Evolutionary conservation across 2,329 filamentous ascomycete species (phyloP), one percentile per base, ranked within the genome.

Genomic region (Colletotrichum lentis): DNA sequence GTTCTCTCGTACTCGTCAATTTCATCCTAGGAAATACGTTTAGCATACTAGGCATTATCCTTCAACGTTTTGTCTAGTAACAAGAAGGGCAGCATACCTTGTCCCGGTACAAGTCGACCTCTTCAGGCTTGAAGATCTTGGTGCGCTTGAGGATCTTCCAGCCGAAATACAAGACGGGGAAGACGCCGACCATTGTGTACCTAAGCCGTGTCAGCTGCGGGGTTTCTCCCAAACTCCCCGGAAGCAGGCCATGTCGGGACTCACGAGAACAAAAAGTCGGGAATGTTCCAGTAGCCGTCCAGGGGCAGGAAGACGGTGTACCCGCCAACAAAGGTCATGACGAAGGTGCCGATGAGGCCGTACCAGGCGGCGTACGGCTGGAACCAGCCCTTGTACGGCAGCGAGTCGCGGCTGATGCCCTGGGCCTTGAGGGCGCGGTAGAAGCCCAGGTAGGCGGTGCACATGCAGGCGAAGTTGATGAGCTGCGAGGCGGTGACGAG

Each of bases 261-360:
- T 81, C 72, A 88, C 77, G 88, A 91, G 77, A 93, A 93, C 35
- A 95, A 77, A 76, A 95, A 96, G 7, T 86, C 88, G 7, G 89
- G 84, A 0, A 91, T 75, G 67, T 87, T 84, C 92, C 91, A 95
- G 5, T 84, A 83, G 0, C 85, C 81, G 0, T 78, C 74, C 1
- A 78, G 22, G 0, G 90, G 88, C 53, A 94, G 76, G 73, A 95
- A 96, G 1, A 94, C 90, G 0, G 89, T 85, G 70, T 94, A 95
- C 0, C 92, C 92, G 10, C 90, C 88, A 1, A 94, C 88, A 72
- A 94, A 88, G 0, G 89, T 86, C 89, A 95, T 94, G 70, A 91
- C 77, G 56, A 86, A 85, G 1, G 88, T 91, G 31, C 85, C 87
- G 0, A 81, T 75, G 6, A 93, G 78, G 0, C 87, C 89, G 56